Evolutionary conservation across 2,329 filamentous ascomycete genomes (phyloP).

Genomic region (Penicillium sp.): DNA sequence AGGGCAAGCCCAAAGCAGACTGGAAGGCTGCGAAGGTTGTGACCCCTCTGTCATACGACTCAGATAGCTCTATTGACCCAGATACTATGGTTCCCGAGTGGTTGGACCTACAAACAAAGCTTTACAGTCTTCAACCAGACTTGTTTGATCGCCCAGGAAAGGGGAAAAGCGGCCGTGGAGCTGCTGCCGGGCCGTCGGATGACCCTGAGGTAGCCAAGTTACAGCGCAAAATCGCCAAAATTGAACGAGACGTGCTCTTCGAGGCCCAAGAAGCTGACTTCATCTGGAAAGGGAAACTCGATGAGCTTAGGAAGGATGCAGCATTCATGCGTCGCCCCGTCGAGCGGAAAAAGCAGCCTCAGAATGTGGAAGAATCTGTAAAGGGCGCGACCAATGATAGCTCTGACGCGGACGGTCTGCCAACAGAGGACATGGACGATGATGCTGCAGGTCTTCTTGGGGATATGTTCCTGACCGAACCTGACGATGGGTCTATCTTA

Average conservation of each 20-base stretch:
- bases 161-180: slow-evolving; percentile 43
- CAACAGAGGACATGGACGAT: slow-evolving; percentile 35
- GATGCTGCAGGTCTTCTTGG: slow-evolving; percentile 52
- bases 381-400: slow-evolving; percentile 11
- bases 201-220: slow-evolving; percentile 63
- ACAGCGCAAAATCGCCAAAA: slow-evolving; percentile 70
- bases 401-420: slow-evolving; percentile 16
- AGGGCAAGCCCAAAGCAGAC: slow-evolving; percentile 28
- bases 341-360: slow-evolving; percentile 22
- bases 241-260: slow-evolving; percentile 77
- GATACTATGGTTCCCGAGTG: slow-evolving; percentile 76
- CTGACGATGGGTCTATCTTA: slow-evolving; percentile 42
- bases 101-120: slow-evolving; percentile 69
- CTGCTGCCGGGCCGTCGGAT: slow-evolving; percentile 17
- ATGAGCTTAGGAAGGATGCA: slow-evolving; percentile 64
- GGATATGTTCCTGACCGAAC: slow-evolving; percentile 56
- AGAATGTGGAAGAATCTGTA: slow-evolving; percentile 48
- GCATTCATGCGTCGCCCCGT: slow-evolving; percentile 32
- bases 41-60: slow-evolving; percentile 36
- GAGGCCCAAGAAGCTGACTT: slow-evolving; percentile 66
- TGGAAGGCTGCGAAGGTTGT: slow-evolving; percentile 28
- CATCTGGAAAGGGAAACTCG: slow-evolving; percentile 63
- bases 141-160: slow-evolving; percentile 47
- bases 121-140: slow-evolving; percentile 63
- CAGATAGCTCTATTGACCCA: slow-evolving; percentile 70